Percentiles rank a stretch among this genome's conserved stretches.
Conservation (phyloP, 495 filamentous ascomycete genomes). For the Penicillium dipodomyicola region DNA sequence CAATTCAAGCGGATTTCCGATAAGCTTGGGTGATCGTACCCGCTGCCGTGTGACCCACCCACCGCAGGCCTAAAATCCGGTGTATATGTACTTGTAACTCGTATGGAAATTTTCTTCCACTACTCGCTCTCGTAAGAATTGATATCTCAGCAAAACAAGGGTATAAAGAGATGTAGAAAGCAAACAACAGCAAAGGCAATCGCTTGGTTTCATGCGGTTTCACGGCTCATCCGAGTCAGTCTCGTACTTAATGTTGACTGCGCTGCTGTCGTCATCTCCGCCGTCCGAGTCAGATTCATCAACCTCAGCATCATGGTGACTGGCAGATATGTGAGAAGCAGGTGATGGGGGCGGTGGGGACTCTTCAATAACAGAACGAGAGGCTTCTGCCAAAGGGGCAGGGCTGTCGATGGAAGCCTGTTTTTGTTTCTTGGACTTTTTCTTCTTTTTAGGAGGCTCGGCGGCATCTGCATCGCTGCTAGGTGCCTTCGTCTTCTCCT, state of each 20-base stretch:
- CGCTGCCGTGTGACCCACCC: too few relatives aligned
- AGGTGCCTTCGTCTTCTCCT: constrained; percentile 12
- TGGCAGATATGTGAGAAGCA: neutral
- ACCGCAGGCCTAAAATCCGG: too few relatives aligned
- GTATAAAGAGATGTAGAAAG: neutral
- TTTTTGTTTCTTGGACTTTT: constrained; percentile 4
- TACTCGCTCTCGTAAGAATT: neutral
- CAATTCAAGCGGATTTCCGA: too few relatives aligned
- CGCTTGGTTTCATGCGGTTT: neutral
- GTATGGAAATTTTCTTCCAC: neutral
- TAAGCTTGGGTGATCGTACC: too few relatives aligned
- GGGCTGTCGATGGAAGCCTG: neutral
- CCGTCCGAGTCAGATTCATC: neutral
- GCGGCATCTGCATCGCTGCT: neutral
- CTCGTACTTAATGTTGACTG: neutral
- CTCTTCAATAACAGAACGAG: neutral
- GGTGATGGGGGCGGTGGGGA: neutral
- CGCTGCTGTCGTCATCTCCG: neutral
- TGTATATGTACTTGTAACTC: neutral
- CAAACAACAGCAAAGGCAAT: neutral
- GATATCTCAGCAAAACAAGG: neutral
- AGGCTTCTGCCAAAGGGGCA: neutral
- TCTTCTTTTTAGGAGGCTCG: neutral
- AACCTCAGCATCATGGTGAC: neutral
- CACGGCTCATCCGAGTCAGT: neutral